Evolutionary conservation across 2,329 filamentous ascomycete species (phyloP), one percentile per base, ranked within the genome.

Genomic region (Monilinia laxa): DNA sequence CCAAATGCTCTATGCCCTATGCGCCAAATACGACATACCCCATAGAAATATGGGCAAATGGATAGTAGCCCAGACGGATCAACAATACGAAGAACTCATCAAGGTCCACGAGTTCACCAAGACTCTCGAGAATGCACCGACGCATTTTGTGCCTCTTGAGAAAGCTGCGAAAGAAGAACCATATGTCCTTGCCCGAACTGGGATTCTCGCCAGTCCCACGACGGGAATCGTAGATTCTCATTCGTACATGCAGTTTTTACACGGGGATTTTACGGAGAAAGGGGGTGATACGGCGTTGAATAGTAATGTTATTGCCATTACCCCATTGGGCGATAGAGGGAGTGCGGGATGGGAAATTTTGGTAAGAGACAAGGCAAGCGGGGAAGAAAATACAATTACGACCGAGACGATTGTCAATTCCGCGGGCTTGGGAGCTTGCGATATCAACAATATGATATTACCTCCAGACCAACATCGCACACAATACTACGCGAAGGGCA

Each of bases 141-240:
- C 89, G 47, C 82, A 87, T 10, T 95, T 92, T 80, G 79, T 98
- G 1, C 77, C 82, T 1, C 75, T 76, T 2, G 80, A 82, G 2
- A 90, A 95, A 80, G 88, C 90, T 0, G 75, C 76, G 38, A 73
- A 79, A 0, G 79, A 85, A 9, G 94, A 97, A 75, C 93, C 94
- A 0, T 87, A 87, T 38, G 92, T 98, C 2, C 82, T 84, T 14
- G 92, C 91, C 2, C 80, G 82, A 56, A 82, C 83, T 0, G 93
- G 91, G 6, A 87, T 93, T 2, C 84, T 98, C n/a, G 92, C 96
- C 78, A 92, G 88, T 70, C 86, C 90, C 0, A 89, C 87, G 0
- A 98, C 94, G 0, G 95, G 95, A 1, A 98, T 99, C 72, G 83
- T 99, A 5, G 93, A 98, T 77, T 91, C 86, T 5, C 94, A 99